Base-by-base conservation (phyloP, 2,329 filamentous ascomycete genomes). In the Celoporthe dispersa region DNA sequence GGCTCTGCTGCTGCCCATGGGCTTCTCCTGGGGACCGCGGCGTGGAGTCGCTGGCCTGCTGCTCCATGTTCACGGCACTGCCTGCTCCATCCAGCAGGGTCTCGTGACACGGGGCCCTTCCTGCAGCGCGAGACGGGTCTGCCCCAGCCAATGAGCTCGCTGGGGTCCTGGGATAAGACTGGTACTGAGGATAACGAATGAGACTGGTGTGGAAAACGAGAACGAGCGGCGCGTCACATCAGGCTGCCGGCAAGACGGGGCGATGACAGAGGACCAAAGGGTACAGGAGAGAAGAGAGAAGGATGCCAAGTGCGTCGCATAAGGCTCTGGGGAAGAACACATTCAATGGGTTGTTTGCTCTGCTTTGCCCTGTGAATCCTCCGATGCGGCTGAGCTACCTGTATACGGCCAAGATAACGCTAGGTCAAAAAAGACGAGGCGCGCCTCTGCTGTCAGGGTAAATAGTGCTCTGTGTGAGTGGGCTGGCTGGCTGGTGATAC, bases 1-100 rank as follows among this genome's bases (percentile, higher is more conserved):
- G 37, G 9, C n/a, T 8, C 31, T n/a, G 44, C 41, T 44, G 41
- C 44, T 48, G 44, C 44, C 39, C 14, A 22, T 64, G 39, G 8
- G 62, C 28, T 33, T n/a, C 62, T 33, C n/a, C 62, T 48, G 39
- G 19, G 8, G 25, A 39, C 41, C 62, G 44, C 63, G 63, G 35
- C 19, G 44, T 22, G 44, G 28, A 16, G 22, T 37, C 22, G 9
- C 35, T 31, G 11, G 64, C 22, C 57, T 37, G 68, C 33, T 44
- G 64, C 25, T 57, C 64, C 68, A 69, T 69, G 41, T 8, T 28
- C 9, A 35, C 35, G 25, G 22, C 48, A 19, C 12, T 16, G 28
- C 8, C 53, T 55, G 35, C n/a, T 55, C 25, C 44, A 7, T 31
- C 25, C 12, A 16, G 48, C 39, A 19, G 6, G 53, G 25, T 31